Evolutionary conservation across 2,329 filamentous ascomycete genomes (phyloP), one percentile per base, ranked within the genome.

Genomic region (Sporothrix brunneoviolacea): DNA sequence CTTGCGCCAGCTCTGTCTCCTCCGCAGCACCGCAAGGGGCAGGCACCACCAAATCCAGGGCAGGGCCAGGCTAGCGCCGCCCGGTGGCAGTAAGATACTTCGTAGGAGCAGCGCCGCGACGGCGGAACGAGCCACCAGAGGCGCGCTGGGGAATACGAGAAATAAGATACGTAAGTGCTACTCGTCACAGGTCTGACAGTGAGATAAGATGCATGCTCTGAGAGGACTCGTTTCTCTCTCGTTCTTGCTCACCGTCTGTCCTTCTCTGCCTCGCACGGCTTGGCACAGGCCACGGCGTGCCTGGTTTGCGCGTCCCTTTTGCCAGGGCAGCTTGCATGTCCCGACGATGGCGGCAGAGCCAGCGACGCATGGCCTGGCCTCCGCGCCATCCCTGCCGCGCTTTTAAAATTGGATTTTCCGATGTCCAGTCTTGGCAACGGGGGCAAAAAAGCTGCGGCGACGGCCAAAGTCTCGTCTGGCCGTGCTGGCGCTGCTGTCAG

Each of bases 371-470:
- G 40, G 28, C 28, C n/a, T 33, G 41, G 42, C 42, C 32, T 45
- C 21, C 19, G 15, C 42, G 15, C 13, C 32, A 45, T 27, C 43
- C 43, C 21, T 46, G 43, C 28, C 43, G 43, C 16, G n/a, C 36
- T 46, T 46, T 46, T 46, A 37, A 46, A 37, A 28, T 46, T 46
- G 43, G 43, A 38, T 24, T 46, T 19, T 28, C 43, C 36, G 43
- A 37, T 46, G 7, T 15, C 13, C 13, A 13, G 43, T 19, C 43
- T 46, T 37, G 43, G 43, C 43, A 9, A n/a, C n/a, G n/a, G n/a
- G 21, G n/a, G 27, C 27, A 43, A 10, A 35, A 42, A 19, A 10
- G 19, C 12, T 13, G 21, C 22, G 27, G 38, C 21, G 19, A 19
- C 32, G 21, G 30, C 13, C 18, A 15, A 27, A 16, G 15, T 28